Evolutionary conservation across 1,284 basidiomycete species (phyloP).

Genomic region (Pseudozyma flocculosa): DNA sequence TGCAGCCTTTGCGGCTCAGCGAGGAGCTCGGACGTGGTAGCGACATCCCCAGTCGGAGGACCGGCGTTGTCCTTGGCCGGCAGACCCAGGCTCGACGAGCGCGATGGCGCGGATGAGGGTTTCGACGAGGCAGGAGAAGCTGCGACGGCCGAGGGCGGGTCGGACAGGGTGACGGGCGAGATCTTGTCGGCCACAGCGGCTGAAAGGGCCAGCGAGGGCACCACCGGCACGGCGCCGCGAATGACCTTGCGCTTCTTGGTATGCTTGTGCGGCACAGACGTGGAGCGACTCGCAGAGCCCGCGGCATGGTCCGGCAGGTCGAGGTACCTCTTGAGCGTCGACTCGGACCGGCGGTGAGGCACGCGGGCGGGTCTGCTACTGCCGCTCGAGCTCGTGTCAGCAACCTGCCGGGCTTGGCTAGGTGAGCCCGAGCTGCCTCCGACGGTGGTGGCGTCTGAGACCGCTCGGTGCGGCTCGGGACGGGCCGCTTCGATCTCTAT

Average conservation of each 20-base stretch:
- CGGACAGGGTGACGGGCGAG: not conserved
- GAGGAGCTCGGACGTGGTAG: not conserved
- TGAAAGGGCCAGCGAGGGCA: not conserved
- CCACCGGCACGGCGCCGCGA: not conserved
- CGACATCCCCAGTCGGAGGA: not conserved
- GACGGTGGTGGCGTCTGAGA: too few relatives aligned
- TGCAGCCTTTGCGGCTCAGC: conserved; percentile 11
- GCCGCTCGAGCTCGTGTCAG: too few relatives aligned
- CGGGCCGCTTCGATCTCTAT: too few relatives aligned
- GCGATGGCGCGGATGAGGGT: conserved; percentile 9
- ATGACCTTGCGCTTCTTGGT: not conserved
- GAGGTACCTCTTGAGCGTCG: too few relatives aligned
- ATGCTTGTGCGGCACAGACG: too few relatives aligned
- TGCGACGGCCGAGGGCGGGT: not conserved
- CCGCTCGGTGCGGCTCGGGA: too few relatives aligned
- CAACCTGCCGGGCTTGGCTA: too few relatives aligned
- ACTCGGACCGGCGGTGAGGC: too few relatives aligned
- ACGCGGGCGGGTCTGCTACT: too few relatives aligned
- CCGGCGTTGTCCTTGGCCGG: not conserved
- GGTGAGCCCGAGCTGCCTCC: too few relatives aligned
- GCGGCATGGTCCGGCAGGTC: too few relatives aligned
- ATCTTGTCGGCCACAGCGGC: not conserved
- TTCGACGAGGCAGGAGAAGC: not conserved
- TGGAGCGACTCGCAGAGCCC: too few relatives aligned
- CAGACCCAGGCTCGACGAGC: conserved; percentile 26